These are phyloP conservation scores for Poterioochromonas sp. DNA, from an alignment of 352 stramenopile genomes.

Conservation along the genomic window DNA sequence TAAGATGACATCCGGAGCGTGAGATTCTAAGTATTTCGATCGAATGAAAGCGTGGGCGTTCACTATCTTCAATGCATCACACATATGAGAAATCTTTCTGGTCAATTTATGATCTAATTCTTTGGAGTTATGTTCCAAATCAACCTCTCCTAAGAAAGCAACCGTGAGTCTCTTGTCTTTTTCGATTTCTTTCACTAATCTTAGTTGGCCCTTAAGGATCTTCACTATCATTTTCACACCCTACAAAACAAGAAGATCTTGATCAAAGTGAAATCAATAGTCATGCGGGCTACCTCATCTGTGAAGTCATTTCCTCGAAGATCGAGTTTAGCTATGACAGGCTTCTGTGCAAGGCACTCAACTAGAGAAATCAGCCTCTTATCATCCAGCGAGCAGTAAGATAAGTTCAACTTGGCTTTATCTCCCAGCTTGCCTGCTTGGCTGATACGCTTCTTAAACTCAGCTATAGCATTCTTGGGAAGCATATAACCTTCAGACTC, in stretches of 20 bases:
- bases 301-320: background rate
- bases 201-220: background rate
- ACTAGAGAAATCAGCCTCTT: background rate
- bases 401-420: background rate
- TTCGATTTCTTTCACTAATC: background rate
- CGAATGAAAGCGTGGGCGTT: background rate
- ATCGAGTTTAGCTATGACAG: background rate
- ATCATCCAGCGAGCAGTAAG: background rate
- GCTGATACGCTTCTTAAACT: background rate
- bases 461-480: background rate
- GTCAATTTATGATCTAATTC: background rate
- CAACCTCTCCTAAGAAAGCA: background rate
- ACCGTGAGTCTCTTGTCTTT: background rate
- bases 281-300: background rate
- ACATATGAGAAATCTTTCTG: background rate
- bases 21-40: background rate
- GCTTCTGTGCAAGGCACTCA: background rate
- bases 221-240: background rate
- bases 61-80: background rate
- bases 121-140: background rate
- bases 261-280: background rate
- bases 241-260: background rate
- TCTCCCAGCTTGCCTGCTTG: background rate
- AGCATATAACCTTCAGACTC: background rate
- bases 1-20: no score